phyloP scores from a whole-genome alignment of 129 eudicot species.

The Solidago caesia region DNA sequence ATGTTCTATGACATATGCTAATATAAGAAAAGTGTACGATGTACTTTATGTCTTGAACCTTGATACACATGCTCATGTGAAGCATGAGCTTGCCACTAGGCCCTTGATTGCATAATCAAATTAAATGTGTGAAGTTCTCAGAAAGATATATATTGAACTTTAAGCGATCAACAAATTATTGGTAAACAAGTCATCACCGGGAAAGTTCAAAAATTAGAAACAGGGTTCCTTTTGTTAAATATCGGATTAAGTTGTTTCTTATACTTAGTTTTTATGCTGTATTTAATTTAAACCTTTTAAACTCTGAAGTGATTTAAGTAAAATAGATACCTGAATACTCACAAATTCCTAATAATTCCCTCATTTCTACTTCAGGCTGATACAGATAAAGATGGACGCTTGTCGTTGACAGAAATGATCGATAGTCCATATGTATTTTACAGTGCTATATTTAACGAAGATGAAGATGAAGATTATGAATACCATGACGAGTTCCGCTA shows the following conservation, averaged over 20 bases:
- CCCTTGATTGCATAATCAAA: neutral
- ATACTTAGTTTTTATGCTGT: neutral
- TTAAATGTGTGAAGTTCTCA: neutral
- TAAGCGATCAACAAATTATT: neutral
- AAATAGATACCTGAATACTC: neutral
- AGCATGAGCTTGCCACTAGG: neutral
- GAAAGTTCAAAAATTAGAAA: neutral
- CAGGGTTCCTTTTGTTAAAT: neutral
- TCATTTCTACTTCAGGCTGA: conserved; percentile 64
- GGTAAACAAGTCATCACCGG: neutral
- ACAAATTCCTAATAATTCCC: neutral
- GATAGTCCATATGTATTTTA: conserved; percentile 89
- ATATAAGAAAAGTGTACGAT: neutral
- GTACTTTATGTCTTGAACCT: neutral
- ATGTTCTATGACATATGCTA: neutral
- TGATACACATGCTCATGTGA: neutral
- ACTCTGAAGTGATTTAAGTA: neutral
- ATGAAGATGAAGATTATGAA: conserved; percentile 74
- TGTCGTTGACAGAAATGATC: conserved; percentile 72
- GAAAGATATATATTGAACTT: neutral
- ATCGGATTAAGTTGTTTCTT: neutral
- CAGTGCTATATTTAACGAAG: conserved; percentile 74
- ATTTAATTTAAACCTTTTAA: neutral
- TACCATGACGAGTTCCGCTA: conserved; percentile 86
- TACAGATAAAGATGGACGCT: conserved; percentile 73